phyloP scores from a whole-genome alignment of 2,329 filamentous ascomycete genomes.

The Colletotrichum gigasporum region DNA sequence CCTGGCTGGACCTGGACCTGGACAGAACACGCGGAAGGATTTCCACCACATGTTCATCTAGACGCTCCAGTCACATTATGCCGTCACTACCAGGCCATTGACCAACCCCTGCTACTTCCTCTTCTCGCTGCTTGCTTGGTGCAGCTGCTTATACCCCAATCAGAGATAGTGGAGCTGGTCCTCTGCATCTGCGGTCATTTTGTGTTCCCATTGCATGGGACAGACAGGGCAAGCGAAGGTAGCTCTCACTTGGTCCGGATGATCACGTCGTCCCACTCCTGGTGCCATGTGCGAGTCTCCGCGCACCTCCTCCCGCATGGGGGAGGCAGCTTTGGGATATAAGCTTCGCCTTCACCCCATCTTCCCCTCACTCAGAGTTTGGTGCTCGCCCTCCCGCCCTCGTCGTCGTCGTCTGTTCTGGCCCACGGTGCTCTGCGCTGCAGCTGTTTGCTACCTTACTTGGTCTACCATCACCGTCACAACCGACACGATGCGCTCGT shows the following conservation, averaged over 20 bases:
- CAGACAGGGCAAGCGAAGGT: not conserved
- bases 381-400: conserved; percentile 7
- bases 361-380: conserved; percentile 13
- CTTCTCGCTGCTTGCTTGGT: not conserved
- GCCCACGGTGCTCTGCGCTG: conserved; percentile 10
- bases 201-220: not conserved
- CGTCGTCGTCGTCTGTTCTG: conserved; percentile 18
- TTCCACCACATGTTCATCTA: conserved; percentile 30
- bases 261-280: conserved; percentile 20
- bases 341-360: conserved; percentile 27
- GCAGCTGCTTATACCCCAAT: not conserved
- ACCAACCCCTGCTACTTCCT: conserved; percentile 14
- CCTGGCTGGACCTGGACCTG: conserved; percentile 5
- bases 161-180: conserved; percentile 16
- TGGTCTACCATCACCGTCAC: conserved; percentile 6
- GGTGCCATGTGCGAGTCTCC: conserved; percentile 15
- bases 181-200: conserved; percentile 9
- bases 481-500: conserved; percentile 25
- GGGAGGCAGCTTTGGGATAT: conserved; percentile 19
- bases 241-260: conserved; percentile 15
- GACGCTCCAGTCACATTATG: conserved; percentile 32
- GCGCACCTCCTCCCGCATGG: conserved; percentile 14
- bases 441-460: conserved; percentile 19
- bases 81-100: conserved; percentile 13
- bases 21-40: conserved; percentile 22